These are phyloP conservation scores for Fusarium algeriense DNA, from an alignment of 2,329 filamentous ascomycete species.

Conservation along the genomic window DNA sequence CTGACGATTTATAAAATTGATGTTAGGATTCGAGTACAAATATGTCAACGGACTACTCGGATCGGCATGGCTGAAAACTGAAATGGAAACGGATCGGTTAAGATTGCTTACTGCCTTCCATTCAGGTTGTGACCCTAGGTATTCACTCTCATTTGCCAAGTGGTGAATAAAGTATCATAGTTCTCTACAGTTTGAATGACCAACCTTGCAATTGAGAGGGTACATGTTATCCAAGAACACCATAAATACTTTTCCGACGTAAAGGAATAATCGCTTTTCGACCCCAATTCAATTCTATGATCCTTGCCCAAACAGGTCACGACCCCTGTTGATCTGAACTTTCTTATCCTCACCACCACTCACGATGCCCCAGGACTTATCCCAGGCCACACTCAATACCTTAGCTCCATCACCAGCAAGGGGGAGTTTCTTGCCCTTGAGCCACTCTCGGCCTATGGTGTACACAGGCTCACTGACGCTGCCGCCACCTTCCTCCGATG, in stretches of 20 bases:
- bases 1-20: neutral
- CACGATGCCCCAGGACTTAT: constrained; percentile 86
- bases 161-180: neutral
- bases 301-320: constrained; percentile 60
- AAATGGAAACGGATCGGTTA: constrained; percentile 15
- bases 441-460: constrained; percentile 79
- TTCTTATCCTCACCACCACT: constrained; percentile 93
- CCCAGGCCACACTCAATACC: constrained; percentile 91
- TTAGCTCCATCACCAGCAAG: constrained; percentile 86
- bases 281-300: constrained; percentile 46
- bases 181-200: too few species aligned
- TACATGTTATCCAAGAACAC: neutral
- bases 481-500: constrained; percentile 70
- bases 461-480: constrained; percentile 80
- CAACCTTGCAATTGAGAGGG: too few species aligned
- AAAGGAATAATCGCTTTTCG: constrained; percentile 33
- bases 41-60: neutral
- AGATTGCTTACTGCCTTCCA: neutral
- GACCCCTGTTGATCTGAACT: constrained; percentile 88
- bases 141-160: neutral
- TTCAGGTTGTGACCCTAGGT: neutral
- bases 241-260: constrained; percentile 24
- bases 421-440: constrained; percentile 71
- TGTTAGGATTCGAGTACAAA: neutral
- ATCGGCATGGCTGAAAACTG: neutral